phyloP scores from a whole-genome alignment of 805 yeast species.

The Spathaspora passalidarum region DNA sequence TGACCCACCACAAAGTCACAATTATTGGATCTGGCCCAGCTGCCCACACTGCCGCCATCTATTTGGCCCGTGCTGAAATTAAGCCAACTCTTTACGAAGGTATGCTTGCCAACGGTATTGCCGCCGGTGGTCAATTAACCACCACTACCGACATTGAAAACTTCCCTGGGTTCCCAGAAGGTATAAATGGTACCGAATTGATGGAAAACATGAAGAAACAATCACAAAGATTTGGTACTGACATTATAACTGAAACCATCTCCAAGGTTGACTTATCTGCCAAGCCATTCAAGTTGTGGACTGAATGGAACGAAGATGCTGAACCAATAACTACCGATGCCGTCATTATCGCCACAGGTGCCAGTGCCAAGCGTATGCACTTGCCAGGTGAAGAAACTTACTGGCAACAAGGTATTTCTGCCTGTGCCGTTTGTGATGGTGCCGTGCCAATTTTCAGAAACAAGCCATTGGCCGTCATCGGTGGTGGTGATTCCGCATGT shows the following conservation, averaged over 20 bases:
- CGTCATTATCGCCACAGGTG: slow-evolving; percentile 94
- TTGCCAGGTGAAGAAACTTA: slow-evolving; percentile 96
- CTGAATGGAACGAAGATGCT: slow-evolving; percentile 89
- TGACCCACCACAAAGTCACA: slow-evolving; percentile 82
- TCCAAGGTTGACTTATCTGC: slow-evolving; percentile 85
- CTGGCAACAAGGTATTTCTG: slow-evolving; percentile 99
- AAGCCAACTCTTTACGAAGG: slow-evolving; percentile 95
- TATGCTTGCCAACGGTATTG: slow-evolving; percentile 94
- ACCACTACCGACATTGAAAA: slow-evolving; percentile 98
- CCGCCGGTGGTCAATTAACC: slow-evolving; percentile 98
- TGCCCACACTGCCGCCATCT: slow-evolving; percentile 98
- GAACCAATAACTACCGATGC: slow-evolving; percentile 93
- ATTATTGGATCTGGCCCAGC: slow-evolving; percentile 98
- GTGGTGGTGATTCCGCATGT: slow-evolving; percentile 99
- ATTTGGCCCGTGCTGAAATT: slow-evolving; percentile 93
- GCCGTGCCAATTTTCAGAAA: slow-evolving; percentile 98
- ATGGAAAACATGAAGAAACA: slow-evolving; percentile 96
- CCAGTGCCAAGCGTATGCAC: slow-evolving; percentile 91
- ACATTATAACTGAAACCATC: slow-evolving; percentile 91
- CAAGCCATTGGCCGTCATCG: slow-evolving; percentile 95
- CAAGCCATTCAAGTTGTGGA: slow-evolving; percentile 95
- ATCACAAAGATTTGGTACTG: slow-evolving; percentile 84
- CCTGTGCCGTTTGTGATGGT: slow-evolving; percentile 99
- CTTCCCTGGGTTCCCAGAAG: slow-evolving; percentile 98
- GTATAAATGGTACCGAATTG: slow-evolving; percentile 78